Base-by-base conservation (phyloP, 2,329 filamentous ascomycete genomes). In the Metarhizium guizhouense region DNA sequence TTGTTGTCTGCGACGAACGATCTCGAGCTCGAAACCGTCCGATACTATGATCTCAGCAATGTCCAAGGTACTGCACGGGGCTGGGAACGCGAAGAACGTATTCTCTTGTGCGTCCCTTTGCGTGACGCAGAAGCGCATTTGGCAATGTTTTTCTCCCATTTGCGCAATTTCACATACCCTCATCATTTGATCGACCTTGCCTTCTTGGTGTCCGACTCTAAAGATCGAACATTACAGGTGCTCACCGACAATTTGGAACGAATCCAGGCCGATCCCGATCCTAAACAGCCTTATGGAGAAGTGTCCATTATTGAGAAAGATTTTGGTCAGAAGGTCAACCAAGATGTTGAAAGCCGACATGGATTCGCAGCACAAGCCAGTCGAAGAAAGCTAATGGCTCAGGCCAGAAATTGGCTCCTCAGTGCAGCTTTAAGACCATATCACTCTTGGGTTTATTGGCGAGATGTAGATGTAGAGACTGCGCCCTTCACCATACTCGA, bases 391-490 rank as follows among this genome's bases (percentile, higher is more conserved):
- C 80, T 95, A 66, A 99, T 99, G 94, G 94, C 94, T 1, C 91
- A 96, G 74, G 94, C 94, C 52, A 83, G 94, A 59, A 99, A 99
- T 72, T 99, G 94, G 94, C 78, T 99, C 53, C 75, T 99, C 56
- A 96, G 91, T 65, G 93, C 94, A 45, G 93, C 94, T 25, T 76
- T 99, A 54, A 85, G 94, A 47, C 94, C 94, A 2, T 95, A 94
- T 53, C 94, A 99, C 69, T 96, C 92, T 61, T 99, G 94, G 94
- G 94, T 99, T 10, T 99, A 99, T 69, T 99, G 94, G 94, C 85
- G 94, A 72, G 94, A 99, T 74, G 94, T 96, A 29, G 94, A 99
- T 73, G 94, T 99, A 8, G 91, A 97, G 73, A 99, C 94, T 2
- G 94, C 94, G 2, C 94, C 94, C 0, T 94, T 93, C 67, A 97